Evolutionary conservation across 768 basidiomycete genomes (phyloP).

Genomic region (Porphyrellus cyaneotinctus): DNA sequence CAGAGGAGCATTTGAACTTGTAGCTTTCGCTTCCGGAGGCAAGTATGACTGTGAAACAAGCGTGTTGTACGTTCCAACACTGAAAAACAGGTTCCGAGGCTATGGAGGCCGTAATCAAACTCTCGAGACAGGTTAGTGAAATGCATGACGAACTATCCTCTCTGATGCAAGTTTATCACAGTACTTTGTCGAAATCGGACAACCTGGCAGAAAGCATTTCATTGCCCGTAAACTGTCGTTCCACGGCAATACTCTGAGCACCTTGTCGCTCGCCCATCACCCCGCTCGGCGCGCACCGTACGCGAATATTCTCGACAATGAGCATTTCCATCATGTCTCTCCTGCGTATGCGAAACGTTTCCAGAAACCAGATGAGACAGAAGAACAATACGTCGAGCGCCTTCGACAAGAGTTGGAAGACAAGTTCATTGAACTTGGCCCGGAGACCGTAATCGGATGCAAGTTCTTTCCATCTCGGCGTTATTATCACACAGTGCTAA

Average conservation of each 20-base stretch:
- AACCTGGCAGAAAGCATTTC: slow-evolving; percentile 69
- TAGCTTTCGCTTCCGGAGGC: slow-evolving; percentile 77
- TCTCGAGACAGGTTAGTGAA: slow-evolving; percentile 62
- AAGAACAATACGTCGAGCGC: slow-evolving; percentile 75
- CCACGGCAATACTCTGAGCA: slow-evolving; percentile 80
- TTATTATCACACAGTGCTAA: background rate
- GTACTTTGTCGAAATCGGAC: slow-evolving; percentile 70
- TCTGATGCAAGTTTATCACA: slow-evolving; percentile 27
- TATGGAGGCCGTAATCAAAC: slow-evolving; percentile 83
- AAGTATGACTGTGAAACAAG: slow-evolving; percentile 9
- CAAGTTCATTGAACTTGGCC: slow-evolving; percentile 79
- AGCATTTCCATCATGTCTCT: slow-evolving; percentile 79
- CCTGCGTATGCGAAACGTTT: slow-evolving; percentile 87
- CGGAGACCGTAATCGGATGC: slow-evolving; percentile 82
- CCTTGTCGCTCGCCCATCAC: slow-evolving; percentile 65
- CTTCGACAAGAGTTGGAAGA: slow-evolving; percentile 78
- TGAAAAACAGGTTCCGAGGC: slow-evolving; percentile 70
- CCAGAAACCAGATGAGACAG: slow-evolving; percentile 61
- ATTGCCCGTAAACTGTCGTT: slow-evolving; percentile 77
- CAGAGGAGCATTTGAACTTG: slow-evolving; percentile 68
- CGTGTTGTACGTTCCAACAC: background rate
- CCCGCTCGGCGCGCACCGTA: slow-evolving; percentile 67
- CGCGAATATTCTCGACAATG: slow-evolving; percentile 55
- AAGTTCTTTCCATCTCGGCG: slow-evolving; percentile 25
- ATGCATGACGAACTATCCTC: background rate